Evolutionary conservation across 1,284 basidiomycete species (phyloP).

Genomic region (Singerocomus inundabilis): DNA sequence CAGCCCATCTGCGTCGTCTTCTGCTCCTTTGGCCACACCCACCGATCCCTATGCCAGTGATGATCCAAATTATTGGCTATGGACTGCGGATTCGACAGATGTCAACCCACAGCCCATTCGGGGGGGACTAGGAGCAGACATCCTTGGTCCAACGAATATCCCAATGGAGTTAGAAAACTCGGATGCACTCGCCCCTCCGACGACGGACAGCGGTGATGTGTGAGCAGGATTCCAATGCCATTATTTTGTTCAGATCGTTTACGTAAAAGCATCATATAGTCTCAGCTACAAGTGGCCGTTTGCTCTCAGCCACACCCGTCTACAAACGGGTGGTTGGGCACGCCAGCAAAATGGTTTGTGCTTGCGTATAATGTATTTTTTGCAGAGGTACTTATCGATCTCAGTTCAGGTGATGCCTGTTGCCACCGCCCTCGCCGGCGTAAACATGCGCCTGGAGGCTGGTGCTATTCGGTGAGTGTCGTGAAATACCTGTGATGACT

Average conservation of each 20-base stretch:
- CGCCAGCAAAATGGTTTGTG: slow-evolving; percentile 49
- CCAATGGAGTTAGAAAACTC: slow-evolving; percentile 48
- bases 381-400: neutral
- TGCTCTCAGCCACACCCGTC: slow-evolving; percentile 50
- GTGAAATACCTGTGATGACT: neutral
- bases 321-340: slow-evolving; percentile 59
- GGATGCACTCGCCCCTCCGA: slow-evolving; percentile 50
- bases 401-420: slow-evolving; percentile 43
- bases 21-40: slow-evolving; percentile 27
- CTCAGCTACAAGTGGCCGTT: slow-evolving; percentile 61
- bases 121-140: slow-evolving; percentile 37
- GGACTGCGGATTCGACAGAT: slow-evolving; percentile 26
- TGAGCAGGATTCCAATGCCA: slow-evolving; percentile 7
- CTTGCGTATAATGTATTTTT: neutral
- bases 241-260: neutral
- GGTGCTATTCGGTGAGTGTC: slow-evolving; percentile 47
- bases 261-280: slow-evolving; percentile 16
- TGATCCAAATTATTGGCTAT: slow-evolving; percentile 31
- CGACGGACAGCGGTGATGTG: slow-evolving; percentile 48
- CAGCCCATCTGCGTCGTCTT: slow-evolving; percentile 16
- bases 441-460: slow-evolving; percentile 57
- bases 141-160: slow-evolving; percentile 51
- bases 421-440: slow-evolving; percentile 42
- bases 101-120: slow-evolving; percentile 38
- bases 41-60: slow-evolving; percentile 35